Evolutionary conservation across 208 protist species (phyloP).

Genomic region (Trypanosoma cruzi): DNA sequence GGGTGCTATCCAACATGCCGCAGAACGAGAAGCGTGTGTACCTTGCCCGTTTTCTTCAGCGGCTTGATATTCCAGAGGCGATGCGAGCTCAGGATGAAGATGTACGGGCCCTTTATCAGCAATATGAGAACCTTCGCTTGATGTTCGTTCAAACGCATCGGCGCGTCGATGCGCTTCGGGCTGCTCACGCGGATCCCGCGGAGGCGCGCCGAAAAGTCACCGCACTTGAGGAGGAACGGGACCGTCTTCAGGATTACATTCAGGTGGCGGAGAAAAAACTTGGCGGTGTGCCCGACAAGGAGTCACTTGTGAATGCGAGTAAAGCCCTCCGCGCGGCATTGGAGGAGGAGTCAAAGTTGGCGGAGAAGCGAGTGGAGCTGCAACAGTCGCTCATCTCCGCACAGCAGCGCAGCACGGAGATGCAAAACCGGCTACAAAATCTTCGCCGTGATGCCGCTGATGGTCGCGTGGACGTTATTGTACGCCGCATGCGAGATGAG

Average conservation of each 20-base stretch:
- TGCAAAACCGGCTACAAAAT: constrained; percentile 84
- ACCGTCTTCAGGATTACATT: constrained; percentile 73
- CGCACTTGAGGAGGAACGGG: constrained; percentile 77
- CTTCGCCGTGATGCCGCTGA: constrained; percentile 80
- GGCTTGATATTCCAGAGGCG: constrained; percentile 84
- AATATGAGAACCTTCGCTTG: constrained; percentile 83
- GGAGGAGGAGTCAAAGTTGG: constrained; percentile 73
- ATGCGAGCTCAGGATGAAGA: constrained; percentile 90
- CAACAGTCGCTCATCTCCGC: constrained; percentile 77
- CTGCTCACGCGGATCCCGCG: constrained; percentile 72
- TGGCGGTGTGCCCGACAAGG: constrained; percentile 61
- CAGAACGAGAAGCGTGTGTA: constrained; percentile 92
- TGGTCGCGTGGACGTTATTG: constrained; percentile 84
- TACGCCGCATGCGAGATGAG: constrained; percentile 86
- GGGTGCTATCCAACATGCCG: constrained; percentile 87
- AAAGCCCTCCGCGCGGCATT: constrained; percentile 67
- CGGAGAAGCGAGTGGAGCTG: constrained; percentile 81
- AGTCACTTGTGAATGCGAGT: constrained; percentile 75
- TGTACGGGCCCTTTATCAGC: constrained; percentile 77
- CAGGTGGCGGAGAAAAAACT: constrained; percentile 80
- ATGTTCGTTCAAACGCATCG: constrained; percentile 86
- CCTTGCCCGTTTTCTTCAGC: constrained; percentile 85
- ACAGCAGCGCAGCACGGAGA: constrained; percentile 69
- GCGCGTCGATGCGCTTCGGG: constrained; percentile 75
- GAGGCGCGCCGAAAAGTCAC: constrained; percentile 73